Evolutionary conservation across 2,329 filamentous ascomycete genomes (phyloP), one percentile per base, ranked within the genome.

Genomic region (Drechslerella dactyloides): DNA sequence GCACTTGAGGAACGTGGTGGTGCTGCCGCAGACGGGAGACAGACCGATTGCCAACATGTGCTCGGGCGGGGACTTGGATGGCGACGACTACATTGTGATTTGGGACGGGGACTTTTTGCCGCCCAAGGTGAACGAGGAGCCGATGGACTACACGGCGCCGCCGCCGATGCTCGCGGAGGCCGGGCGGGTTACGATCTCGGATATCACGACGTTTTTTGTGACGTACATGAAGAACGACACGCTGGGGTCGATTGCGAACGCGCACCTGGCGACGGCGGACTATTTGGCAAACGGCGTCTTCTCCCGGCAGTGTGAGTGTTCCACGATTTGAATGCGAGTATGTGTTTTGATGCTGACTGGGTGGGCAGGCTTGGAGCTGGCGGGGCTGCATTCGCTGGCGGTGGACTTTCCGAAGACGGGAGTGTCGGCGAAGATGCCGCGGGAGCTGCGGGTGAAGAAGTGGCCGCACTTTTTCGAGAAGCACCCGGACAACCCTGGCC

Each of bases 361-460:
- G 4, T 17, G 42, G 50, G n/a, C 52, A 87, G 85, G 85, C 76
- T 80, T 94, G 0, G 81, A 87, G 56, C 83, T 97, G 2, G 92
- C 93, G 1, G 82, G 84, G 7, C 81, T 97, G 1, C 94, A 99
- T 78, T 97, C 94, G 0, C 87, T 88, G 75, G 93, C 94, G 0
- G 94, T 99, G 0, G 94, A 99, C 78, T 99, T 94, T 78, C 88
- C 90, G 50, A 99, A 99, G 81, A 93, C 91, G 0, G 94, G 94
- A 0, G 84, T 89, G 8, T 85, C 90, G 0, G 93, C 93, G 0
- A 80, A 84, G 19, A 89, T 96, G 82, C 82, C 82, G 5, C 80
- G 81, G 42, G 4, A 81, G 76, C 74, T 76, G 17, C 63, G 74
- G 8, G 44, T 56, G 1, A 56, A 37, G 40, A 55, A 52, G 15